These are phyloP conservation scores for Dactylorhiza incarnata DNA, from an alignment of 106 monocot species.

Conservation along the genomic window DNA sequence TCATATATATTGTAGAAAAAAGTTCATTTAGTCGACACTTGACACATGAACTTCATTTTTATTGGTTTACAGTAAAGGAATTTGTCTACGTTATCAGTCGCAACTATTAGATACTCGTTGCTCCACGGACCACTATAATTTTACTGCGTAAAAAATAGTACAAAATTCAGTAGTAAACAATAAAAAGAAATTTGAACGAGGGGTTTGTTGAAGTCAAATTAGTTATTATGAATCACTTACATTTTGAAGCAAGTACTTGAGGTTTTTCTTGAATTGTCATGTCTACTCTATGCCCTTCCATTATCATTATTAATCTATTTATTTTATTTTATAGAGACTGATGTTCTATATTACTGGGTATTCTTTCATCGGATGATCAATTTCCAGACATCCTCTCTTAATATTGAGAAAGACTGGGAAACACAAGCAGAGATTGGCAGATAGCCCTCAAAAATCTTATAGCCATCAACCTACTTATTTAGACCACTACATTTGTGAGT, in stretches of 20 bases:
- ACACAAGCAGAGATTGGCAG: background rate
- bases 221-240: background rate
- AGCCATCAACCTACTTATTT: background rate
- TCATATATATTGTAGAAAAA: background rate
- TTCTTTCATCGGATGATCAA: background rate
- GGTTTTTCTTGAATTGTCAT: background rate
- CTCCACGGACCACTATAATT: background rate
- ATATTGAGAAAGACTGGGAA: background rate
- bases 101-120: background rate
- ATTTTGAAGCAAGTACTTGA: too few species aligned
- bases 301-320: background rate
- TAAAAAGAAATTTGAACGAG: background rate
- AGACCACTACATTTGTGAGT: background rate
- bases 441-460: background rate
- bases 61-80: too few species aligned
- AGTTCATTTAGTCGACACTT: too few species aligned
- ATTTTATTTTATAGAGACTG: background rate
- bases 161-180: background rate
- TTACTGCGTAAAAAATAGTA: background rate
- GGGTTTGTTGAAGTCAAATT: background rate
- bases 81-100: too few species aligned
- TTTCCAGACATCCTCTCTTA: background rate
- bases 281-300: background rate
- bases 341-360: background rate
- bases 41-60: too few species aligned